Percentiles rank a stretch among this genome's conserved stretches.
These are phyloP conservation scores for Lecanicillium sp. DNA, from an alignment of 2,329 filamentous ascomycete species.

Conservation along the genomic window DNA sequence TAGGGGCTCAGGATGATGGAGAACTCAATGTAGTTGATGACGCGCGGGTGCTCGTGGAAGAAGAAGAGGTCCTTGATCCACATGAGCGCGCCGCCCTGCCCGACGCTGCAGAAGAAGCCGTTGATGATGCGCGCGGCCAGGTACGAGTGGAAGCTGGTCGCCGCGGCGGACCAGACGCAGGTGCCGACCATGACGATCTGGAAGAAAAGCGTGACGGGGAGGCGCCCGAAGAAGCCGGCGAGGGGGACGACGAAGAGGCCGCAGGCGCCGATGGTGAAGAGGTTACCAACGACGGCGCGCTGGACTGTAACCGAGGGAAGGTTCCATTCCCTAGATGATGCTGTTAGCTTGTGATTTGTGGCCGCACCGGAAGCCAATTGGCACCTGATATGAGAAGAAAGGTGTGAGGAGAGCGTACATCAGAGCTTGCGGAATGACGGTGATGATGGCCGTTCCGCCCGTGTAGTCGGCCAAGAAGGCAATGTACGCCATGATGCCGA, in stretches of 20 bases:
- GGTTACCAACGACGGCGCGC: slow-evolving; percentile 39
- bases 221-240: slow-evolving; percentile 37
- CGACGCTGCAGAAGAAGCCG: slow-evolving; percentile 42
- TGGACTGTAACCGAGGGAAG: slow-evolving; percentile 44
- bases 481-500: slow-evolving; percentile 17
- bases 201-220: slow-evolving; percentile 33
- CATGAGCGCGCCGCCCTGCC: slow-evolving; percentile 41
- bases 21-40: slow-evolving; percentile 43
- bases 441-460: slow-evolving; percentile 17
- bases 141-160: slow-evolving; percentile 38
- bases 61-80: slow-evolving; percentile 55
- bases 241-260: slow-evolving; percentile 36
- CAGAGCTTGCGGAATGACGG: slow-evolving; percentile 17
- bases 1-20: slow-evolving; percentile 38
- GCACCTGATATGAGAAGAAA: too few species aligned
- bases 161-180: slow-evolving; percentile 32
- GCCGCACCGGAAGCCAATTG: background rate
- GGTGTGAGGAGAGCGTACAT: background rate
- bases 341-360: background rate
- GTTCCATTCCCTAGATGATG: slow-evolving; percentile 29
- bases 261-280: slow-evolving; percentile 43
- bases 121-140: slow-evolving; percentile 28
- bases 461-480: slow-evolving; percentile 19
- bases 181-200: slow-evolving; percentile 31
- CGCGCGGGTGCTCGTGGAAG: slow-evolving; percentile 49